Evolutionary conservation across 768 basidiomycete genomes (phyloP).

Genomic region (Boletus rufocinnamomeus): DNA sequence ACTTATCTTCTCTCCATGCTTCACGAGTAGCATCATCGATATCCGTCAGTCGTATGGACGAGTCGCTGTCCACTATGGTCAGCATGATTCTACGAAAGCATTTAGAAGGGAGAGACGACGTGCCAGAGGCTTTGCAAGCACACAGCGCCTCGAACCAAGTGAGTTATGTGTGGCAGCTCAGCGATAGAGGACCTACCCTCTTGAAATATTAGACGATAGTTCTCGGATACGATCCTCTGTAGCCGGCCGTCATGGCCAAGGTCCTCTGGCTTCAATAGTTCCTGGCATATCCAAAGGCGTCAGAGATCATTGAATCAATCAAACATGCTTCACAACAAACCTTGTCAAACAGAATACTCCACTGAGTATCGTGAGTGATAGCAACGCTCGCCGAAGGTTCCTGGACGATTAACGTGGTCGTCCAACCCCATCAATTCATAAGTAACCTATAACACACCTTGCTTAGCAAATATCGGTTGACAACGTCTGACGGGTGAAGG

Average conservation of each 20-base stretch:
- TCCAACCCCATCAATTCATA: background rate
- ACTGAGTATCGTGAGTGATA: conserved; percentile 17
- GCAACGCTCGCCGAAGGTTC: conserved; percentile 16
- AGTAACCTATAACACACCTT: background rate
- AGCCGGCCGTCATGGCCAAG: conserved; percentile 1
- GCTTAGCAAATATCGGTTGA: conserved; percentile 17
- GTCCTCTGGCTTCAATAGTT: conserved; percentile 7
- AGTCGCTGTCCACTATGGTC: background rate
- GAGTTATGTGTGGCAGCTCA: background rate
- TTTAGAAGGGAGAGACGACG: background rate
- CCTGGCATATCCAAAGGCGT: background rate
- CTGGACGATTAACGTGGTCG: background rate
- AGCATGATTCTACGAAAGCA: background rate
- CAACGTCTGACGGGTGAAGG: conserved; percentile 16
- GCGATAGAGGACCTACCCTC: conserved; percentile 2
- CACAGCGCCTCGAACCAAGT: conserved; percentile 2
- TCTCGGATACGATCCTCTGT: conserved; percentile 6
- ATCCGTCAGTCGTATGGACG: too few relatives aligned
- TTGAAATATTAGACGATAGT: conserved; percentile 7
- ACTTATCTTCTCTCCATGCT: conserved; percentile 1
- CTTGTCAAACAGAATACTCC: conserved; percentile 15
- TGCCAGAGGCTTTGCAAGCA: conserved; percentile 6
- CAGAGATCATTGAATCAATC: background rate
- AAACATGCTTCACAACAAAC: background rate
- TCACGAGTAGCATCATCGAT: too few relatives aligned